Evolutionary conservation across 768 basidiomycete genomes (phyloP), one percentile per base, ranked within the genome.

Genomic region (Rhizopogon vulgaris): DNA sequence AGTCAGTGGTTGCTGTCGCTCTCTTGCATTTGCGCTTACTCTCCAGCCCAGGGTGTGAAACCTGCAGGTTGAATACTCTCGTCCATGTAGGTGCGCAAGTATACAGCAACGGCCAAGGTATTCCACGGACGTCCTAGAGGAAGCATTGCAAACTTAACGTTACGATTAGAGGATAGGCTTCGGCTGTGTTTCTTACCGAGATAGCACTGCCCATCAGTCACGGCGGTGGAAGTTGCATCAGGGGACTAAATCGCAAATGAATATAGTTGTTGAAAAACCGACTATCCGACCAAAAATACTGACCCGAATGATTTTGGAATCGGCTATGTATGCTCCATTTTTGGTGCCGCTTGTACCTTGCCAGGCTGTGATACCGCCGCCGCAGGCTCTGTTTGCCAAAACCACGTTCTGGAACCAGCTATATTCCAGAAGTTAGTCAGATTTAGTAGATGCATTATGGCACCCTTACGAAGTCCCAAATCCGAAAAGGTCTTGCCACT

Each of bases 331-430:
- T 7, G 78, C 78, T 1, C 80, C 81, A 52, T 78, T 1, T 69
- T 71, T 7, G 71, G 78, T 14, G 78, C 51, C 53, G 11, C 8
- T 3, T 12, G 74, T 77, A 3, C 84, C 83, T 49, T 75, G 76
- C 84, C 84, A 85, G 0, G 84, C 84, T 9, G 76, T 76, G 12
- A 85, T 72, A 0, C 82, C 83, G 3, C 84, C 85, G 0, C 83
- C 84, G 51, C 81, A 84, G 0, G 72, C 83, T 17, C 84, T 75
- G 49, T 79, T 83, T 3, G 84, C 83, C 2, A 87, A 69, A n/a
- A 74, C 75, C 14, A 77, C 66, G 17, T 76, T 77, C 57, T 84
- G 76, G 58, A 85, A 84, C 78, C 78, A 84, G 3, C 82, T 82
- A 2, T 22, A 1, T 27, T 46, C 22, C 5, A 15, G 18, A 24